These are phyloP conservation scores for Cytospora paraplurivora DNA, from an alignment of 2,329 filamentous ascomycete species.

Conservation along the genomic window DNA sequence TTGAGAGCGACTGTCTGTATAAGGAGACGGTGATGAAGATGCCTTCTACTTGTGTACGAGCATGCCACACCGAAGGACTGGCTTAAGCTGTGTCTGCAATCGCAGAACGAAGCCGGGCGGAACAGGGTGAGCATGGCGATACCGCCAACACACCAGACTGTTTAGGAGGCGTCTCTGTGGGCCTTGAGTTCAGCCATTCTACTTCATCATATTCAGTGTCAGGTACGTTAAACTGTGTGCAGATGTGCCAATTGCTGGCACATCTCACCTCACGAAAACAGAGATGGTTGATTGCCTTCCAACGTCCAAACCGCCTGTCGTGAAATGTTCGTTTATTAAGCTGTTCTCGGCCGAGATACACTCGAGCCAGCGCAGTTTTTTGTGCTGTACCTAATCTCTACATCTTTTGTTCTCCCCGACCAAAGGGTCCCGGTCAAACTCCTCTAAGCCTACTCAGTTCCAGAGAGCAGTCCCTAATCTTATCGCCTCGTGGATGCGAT, in stretches of 20 bases:
- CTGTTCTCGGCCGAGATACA: constrained; percentile 5
- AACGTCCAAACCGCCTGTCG: not conserved
- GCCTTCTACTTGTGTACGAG: constrained; percentile 30
- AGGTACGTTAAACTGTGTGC: no score
- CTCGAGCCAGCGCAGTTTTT: constrained; percentile 7
- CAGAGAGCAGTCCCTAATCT: not conserved
- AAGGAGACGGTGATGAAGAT: constrained; percentile 33
- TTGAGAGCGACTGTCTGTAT: constrained; percentile 32
- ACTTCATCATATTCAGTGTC: no score
- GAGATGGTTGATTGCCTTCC: no score
- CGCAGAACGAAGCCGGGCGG: constrained; percentile 22
- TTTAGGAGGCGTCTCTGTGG: no score
- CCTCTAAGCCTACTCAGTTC: constrained; percentile 6
- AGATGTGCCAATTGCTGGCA: not conserved
- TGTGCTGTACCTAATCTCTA: constrained; percentile 9
- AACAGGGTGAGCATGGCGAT: not conserved
- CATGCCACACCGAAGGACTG: constrained; percentile 31
- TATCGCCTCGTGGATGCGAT: not conserved
- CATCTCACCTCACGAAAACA: not conserved
- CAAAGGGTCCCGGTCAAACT: not conserved
- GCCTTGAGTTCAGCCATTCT: no score
- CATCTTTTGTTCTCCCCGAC: constrained; percentile 7
- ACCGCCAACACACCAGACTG: not conserved
- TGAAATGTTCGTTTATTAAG: constrained; percentile 20
- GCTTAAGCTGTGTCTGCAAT: constrained; percentile 31